These are phyloP conservation scores for Colletotrichum eleusines DNA, from an alignment of 2,329 filamentous ascomycete genomes.

Conservation along the genomic window DNA sequence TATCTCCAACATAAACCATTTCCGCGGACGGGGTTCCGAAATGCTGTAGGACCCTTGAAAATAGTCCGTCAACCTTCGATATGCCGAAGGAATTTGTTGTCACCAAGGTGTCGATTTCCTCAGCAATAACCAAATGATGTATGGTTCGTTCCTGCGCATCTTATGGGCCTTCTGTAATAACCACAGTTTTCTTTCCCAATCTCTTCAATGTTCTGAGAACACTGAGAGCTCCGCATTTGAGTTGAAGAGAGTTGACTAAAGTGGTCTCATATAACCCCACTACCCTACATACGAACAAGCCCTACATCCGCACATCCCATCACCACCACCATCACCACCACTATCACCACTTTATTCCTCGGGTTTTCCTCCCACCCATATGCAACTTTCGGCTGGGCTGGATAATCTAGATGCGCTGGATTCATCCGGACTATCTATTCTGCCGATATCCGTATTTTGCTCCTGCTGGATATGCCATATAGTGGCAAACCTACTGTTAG, in stretches of 20 bases:
- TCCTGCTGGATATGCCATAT: too few relatives aligned
- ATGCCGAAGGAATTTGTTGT: conserved; percentile 49
- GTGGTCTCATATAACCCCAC: conserved; percentile 50
- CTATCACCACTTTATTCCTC: too few relatives aligned
- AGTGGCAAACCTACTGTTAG: too few relatives aligned
- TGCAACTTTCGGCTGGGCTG: too few relatives aligned
- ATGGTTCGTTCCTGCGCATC: conserved; percentile 61
- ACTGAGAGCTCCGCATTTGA: conserved; percentile 53
- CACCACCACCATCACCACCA: too few relatives aligned
- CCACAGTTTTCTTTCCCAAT: conserved; percentile 53
- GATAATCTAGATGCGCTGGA: too few relatives aligned
- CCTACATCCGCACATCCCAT: too few relatives aligned
- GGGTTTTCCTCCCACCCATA: too few relatives aligned
- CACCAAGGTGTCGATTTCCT: conserved; percentile 48
- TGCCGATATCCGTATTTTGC: too few relatives aligned
- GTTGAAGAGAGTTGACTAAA: conserved; percentile 47
- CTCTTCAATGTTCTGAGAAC: conserved; percentile 51
- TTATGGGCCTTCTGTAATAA: conserved; percentile 61
- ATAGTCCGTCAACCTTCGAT: conserved; percentile 47
- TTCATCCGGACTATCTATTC: too few relatives aligned
- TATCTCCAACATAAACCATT: conserved; percentile 49
- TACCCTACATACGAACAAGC: too few relatives aligned
- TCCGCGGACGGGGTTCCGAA: conserved; percentile 44
- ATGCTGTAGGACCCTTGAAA: conserved; percentile 44
- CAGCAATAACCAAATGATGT: conserved; percentile 46